Conservation (phyloP, 345 rosid genomes). For the Noccaea caerulescens region DNA sequence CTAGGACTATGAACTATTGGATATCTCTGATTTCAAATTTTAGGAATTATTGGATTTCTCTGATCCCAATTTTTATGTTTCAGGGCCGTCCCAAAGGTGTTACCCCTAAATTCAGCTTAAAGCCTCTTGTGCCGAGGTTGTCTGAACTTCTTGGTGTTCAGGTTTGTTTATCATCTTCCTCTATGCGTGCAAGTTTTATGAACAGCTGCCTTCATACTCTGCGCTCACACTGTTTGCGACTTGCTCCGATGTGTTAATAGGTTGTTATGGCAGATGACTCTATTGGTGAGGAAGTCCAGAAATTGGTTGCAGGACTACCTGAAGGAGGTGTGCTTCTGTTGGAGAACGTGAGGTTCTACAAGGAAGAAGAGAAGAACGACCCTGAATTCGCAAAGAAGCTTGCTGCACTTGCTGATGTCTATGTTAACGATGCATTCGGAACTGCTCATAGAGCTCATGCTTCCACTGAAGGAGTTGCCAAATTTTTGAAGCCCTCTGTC, state of each 20-base stretch:
- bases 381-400: slow-evolving; percentile 95
- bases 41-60: slow-evolving; percentile 1
- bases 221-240: slow-evolving; percentile 3
- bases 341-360: slow-evolving; percentile 91
- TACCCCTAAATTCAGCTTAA: slow-evolving; percentile 90
- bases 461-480: slow-evolving; percentile 93
- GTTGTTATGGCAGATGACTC: slow-evolving; percentile 87
- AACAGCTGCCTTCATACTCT: background rate
- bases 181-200: background rate
- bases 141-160: slow-evolving; percentile 87
- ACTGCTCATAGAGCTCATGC: slow-evolving; percentile 99
- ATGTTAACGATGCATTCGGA: slow-evolving; percentile 95
- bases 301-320: slow-evolving; percentile 76
- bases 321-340: slow-evolving; percentile 89
- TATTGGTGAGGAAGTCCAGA: slow-evolving; percentile 90
- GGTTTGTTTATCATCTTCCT: slow-evolving; percentile 47
- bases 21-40: background rate
- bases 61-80: slow-evolving; percentile 29
- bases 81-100: slow-evolving; percentile 97
- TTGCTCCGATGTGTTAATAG: slow-evolving; percentile 38
- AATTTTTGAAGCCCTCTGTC: slow-evolving; percentile 86
- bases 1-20: background rate
- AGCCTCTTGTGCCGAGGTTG: slow-evolving; percentile 83
- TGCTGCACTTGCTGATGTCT: slow-evolving; percentile 85
- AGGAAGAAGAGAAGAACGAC: slow-evolving; percentile 95